Conservation (phyloP, 2,329 filamentous ascomycete species). For the Fusarium sp. region DNA sequence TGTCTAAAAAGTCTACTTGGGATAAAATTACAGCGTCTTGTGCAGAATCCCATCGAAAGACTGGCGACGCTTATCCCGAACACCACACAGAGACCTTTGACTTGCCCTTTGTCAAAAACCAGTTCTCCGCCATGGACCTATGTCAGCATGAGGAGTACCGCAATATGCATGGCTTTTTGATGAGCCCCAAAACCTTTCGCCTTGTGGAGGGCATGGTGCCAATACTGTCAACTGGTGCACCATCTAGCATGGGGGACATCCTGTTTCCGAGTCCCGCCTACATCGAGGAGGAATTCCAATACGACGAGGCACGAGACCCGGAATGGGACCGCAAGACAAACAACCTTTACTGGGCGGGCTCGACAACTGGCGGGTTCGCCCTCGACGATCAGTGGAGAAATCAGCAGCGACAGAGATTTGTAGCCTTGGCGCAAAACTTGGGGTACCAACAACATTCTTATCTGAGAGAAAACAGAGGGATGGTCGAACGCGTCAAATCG, state of each 20-base stretch:
- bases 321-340: slow-evolving; percentile 66
- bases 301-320: slow-evolving; percentile 58
- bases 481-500: slow-evolving; percentile 40
- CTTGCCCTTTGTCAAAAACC: slow-evolving; percentile 57
- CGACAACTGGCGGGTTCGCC: slow-evolving; percentile 65
- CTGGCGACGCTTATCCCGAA: neutral
- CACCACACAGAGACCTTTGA: slow-evolving; percentile 42
- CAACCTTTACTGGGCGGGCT: slow-evolving; percentile 71
- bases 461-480: slow-evolving; percentile 45
- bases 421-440: slow-evolving; percentile 56
- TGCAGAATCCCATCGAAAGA: neutral
- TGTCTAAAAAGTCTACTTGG: slow-evolving; percentile 52
- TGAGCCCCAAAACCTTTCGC: slow-evolving; percentile 60
- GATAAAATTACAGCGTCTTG: slow-evolving; percentile 53
- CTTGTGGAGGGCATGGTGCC: slow-evolving; percentile 61
- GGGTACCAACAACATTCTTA: slow-evolving; percentile 50
- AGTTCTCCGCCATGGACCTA: slow-evolving; percentile 52
- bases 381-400: slow-evolving; percentile 55
- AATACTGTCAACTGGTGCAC: slow-evolving; percentile 62
- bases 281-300: slow-evolving; percentile 58
- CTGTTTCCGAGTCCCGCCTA: slow-evolving; percentile 68
- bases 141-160: slow-evolving; percentile 63
- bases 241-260: slow-evolving; percentile 67
- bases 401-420: slow-evolving; percentile 66
- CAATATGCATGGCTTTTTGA: slow-evolving; percentile 61